Conservation (phyloP, 2,329 filamentous ascomycete species). For the Apiospora sp. region DNA sequence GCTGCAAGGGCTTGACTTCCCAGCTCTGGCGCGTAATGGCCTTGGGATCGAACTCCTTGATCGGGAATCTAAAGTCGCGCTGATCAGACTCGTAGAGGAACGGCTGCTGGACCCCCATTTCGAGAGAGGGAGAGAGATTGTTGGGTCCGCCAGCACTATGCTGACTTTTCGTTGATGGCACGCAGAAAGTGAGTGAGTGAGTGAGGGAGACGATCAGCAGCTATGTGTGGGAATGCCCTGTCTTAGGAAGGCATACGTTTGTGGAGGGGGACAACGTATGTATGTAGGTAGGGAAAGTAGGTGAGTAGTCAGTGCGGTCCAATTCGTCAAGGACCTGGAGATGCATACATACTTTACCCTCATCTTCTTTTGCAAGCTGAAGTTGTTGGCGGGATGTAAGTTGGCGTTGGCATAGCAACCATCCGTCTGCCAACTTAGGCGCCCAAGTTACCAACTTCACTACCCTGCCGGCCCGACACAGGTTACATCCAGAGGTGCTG, state of each 20-base stretch:
- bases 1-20: slow-evolving; percentile 66
- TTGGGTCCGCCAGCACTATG: slow-evolving; percentile 9
- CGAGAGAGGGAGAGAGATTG: slow-evolving; percentile 31
- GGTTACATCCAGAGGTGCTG: neutral
- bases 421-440: neutral
- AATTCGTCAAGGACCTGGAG: neutral
- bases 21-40: slow-evolving; percentile 83
- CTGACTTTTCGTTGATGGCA: neutral
- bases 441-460: neutral
- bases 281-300: neutral
- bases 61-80: slow-evolving; percentile 37
- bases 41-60: slow-evolving; percentile 72
- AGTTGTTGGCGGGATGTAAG: neutral
- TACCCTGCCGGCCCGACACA: neutral
- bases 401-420: slow-evolving; percentile 2
- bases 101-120: slow-evolving; percentile 41
- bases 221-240: slow-evolving; percentile 13
- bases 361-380: neutral
- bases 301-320: neutral
- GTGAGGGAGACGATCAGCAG: neutral
- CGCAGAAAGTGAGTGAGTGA: neutral
- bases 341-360: neutral
- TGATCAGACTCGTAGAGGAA: slow-evolving; percentile 41
- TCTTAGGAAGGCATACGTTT: neutral
- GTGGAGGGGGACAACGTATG: neutral